Evolutionary conservation across 768 basidiomycete genomes (phyloP).

Genomic region (Lenzites betulinus): DNA sequence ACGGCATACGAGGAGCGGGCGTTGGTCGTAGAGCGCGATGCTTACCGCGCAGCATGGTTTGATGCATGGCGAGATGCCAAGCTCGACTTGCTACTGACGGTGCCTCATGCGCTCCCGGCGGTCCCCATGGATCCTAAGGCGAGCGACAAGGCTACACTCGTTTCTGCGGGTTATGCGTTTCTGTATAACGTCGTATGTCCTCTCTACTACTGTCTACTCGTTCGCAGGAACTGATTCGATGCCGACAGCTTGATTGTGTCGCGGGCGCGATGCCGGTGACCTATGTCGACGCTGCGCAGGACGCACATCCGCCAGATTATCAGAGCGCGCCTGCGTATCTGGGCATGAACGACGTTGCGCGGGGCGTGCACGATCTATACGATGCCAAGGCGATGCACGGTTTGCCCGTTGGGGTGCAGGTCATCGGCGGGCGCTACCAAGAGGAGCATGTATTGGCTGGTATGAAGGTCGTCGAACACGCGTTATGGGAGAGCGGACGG

Average conservation of each 20-base stretch:
- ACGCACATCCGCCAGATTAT: constrained; percentile 31
- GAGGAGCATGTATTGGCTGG: constrained; percentile 52
- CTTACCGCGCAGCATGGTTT: constrained; percentile 29
- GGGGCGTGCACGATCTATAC: constrained; percentile 44
- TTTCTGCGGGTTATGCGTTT: constrained; percentile 37
- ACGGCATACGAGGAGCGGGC: constrained; percentile 27
- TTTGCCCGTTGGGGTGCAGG: constrained; percentile 46
- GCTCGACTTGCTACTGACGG: constrained; percentile 43
- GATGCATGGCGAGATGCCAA: constrained; percentile 26
- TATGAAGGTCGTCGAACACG: constrained; percentile 42
- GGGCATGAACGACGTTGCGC: constrained; percentile 41
- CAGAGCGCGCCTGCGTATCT: constrained; percentile 24
- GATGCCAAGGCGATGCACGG: constrained; percentile 45
- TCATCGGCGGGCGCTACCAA: constrained; percentile 44
- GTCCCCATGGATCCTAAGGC: constrained; percentile 34
- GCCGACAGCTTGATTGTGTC: constrained; percentile 43
- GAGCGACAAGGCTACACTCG: constrained; percentile 33
- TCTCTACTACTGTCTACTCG: background rate
- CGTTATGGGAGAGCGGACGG: constrained; percentile 17
- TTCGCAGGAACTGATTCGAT: background rate
- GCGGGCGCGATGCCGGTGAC: constrained; percentile 50
- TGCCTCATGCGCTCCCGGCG: constrained; percentile 41
- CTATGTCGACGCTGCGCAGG: constrained; percentile 37
- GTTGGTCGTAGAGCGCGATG: constrained; percentile 29
- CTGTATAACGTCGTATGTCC: constrained; percentile 47